phyloP scores from a whole-genome alignment of 108 stramenopile species.

The Parmales sp. region DNA sequence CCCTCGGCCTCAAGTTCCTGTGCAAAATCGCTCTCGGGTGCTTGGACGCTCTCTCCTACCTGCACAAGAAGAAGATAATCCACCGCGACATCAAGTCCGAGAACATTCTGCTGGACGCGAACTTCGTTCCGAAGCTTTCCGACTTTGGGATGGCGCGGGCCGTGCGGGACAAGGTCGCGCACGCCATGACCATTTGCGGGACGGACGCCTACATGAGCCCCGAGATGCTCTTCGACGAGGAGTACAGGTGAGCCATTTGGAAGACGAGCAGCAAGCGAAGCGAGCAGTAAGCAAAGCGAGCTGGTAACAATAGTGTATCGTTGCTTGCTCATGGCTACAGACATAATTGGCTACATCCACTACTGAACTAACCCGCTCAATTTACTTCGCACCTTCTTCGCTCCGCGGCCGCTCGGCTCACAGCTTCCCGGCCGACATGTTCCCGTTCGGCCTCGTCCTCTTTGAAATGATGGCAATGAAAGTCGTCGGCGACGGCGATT shows the following conservation, averaged over 20 bases:
- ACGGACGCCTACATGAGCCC: conserved; percentile 7
- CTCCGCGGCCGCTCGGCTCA: too few species aligned
- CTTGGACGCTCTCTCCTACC: conserved; percentile 43
- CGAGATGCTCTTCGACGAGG: conserved; percentile 6
- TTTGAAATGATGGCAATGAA: conserved; percentile 4
- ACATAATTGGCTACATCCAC: too few species aligned
- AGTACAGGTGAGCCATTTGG: too few species aligned
- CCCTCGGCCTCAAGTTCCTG: background rate
- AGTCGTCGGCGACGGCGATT: background rate
- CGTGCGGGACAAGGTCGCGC: background rate
- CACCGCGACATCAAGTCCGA: conserved; percentile 97
- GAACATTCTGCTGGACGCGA: conserved; percentile 68
- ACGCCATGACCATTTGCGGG: background rate
- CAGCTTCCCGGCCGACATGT: background rate
- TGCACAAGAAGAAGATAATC: conserved; percentile 89
- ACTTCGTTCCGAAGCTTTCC: conserved; percentile 34
- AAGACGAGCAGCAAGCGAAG: too few species aligned
- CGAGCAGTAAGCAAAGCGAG: too few species aligned
- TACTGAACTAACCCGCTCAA: too few species aligned
- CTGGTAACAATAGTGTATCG: too few species aligned
- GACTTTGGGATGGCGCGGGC: conserved; percentile 42
- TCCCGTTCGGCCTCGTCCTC: conserved; percentile 2
- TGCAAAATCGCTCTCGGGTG: background rate
- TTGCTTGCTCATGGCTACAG: too few species aligned
- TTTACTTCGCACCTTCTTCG: too few species aligned